phyloP scores from a whole-genome alignment of 108 stramenopile species.

The Nitzschia inconspicua region DNA sequence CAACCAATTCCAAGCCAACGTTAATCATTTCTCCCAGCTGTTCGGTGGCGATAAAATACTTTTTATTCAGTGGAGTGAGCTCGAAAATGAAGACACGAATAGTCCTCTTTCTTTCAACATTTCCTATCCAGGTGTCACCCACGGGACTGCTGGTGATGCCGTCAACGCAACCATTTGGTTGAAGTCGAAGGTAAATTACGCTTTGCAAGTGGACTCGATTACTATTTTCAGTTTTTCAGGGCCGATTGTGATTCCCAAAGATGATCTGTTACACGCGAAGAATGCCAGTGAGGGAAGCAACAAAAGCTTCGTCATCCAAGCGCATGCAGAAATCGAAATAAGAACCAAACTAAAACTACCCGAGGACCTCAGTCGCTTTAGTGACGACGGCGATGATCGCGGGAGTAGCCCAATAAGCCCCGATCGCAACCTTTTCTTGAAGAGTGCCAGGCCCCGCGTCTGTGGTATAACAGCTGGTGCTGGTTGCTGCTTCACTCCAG shows the following conservation, averaged over 20 bases:
- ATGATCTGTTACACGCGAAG: constrained; percentile 26
- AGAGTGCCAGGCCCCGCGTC: constrained; percentile 35
- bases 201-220: constrained; percentile 47
- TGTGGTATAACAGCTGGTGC: constrained; percentile 38
- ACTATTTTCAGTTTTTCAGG: constrained; percentile 36
- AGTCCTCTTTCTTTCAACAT: constrained; percentile 76
- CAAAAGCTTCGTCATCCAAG: constrained; percentile 29
- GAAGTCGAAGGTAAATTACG: constrained; percentile 66
- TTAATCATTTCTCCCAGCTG: no score
- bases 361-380: constrained; percentile 26
- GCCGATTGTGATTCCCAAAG: constrained; percentile 13
- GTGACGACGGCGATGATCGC: constrained; percentile 28
- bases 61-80: no score
- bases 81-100: no score
- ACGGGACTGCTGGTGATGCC: constrained; percentile 60
- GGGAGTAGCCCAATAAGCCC: constrained; percentile 29
- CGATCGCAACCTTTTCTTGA: constrained; percentile 6
- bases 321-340: constrained; percentile 27
- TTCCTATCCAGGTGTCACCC: constrained; percentile 60
- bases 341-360: constrained; percentile 35
- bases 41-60: no score
- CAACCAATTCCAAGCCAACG: no score
- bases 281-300: constrained; percentile 30
- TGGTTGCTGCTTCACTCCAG: constrained; percentile 69
- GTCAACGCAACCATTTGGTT: constrained; percentile 55